Evolutionary conservation across 208 protist species (phyloP).

Genomic region (Acanthamoeba culbertsoni): DNA sequence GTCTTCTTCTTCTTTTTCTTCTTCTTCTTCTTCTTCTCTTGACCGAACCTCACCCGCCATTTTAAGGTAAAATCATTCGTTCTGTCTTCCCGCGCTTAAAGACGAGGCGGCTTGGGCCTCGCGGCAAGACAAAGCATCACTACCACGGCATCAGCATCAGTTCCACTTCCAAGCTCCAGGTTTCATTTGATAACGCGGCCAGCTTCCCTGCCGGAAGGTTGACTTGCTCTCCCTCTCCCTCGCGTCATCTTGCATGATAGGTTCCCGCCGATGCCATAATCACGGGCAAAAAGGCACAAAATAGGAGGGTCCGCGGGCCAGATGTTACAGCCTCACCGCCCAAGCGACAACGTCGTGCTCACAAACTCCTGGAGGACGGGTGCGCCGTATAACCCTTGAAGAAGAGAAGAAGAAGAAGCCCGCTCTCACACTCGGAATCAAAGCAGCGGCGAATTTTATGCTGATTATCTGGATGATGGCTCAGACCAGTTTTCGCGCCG

Average conservation of each 20-base stretch:
- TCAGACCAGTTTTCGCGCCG: not conserved
- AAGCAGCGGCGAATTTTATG: not conserved
- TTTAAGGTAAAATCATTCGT: conserved; percentile 11
- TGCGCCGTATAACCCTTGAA: not conserved
- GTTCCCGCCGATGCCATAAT: conserved; percentile 33
- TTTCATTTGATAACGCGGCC: not conserved
- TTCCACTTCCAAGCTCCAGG: not conserved
- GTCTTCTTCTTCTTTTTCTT: not conserved
- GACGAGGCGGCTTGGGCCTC: conserved; percentile 29
- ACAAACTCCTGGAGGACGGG: conserved; percentile 37
- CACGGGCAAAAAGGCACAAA: conserved; percentile 45
- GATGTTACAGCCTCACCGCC: conserved; percentile 14
- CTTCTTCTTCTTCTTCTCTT: not conserved
- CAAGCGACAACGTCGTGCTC: conserved; percentile 7
- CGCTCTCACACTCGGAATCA: not conserved
- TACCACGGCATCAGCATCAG: conserved; percentile 58
- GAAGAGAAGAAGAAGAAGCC: no score
- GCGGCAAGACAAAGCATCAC: conserved; percentile 59
- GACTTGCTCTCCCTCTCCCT: not conserved
- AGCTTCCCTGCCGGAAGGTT: not conserved
- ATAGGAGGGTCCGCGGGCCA: not conserved
- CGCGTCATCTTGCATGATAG: not conserved
- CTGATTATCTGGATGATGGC: not conserved
- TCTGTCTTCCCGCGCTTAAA: conserved; percentile 48
- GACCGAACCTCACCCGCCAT: not conserved